A percentile compares a stretch with the other conserved stretches of the same genome.
Conservation (phyloP, 2,329 filamentous ascomycete species). For the Neofusicoccum laricinum region DNA sequence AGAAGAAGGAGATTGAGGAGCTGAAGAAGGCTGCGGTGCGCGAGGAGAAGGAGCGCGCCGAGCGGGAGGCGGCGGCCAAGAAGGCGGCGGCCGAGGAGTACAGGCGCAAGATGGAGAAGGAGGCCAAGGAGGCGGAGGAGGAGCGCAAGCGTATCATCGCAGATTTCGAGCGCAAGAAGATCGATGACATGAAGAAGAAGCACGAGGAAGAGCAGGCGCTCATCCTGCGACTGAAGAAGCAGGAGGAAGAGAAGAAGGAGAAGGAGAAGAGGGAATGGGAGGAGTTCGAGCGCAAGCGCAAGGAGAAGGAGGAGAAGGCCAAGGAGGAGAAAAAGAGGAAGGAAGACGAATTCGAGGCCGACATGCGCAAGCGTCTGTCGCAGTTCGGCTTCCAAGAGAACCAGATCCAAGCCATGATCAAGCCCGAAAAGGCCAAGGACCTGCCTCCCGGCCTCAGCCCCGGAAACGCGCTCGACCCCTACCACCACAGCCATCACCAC, state of each 20-base stretch:
- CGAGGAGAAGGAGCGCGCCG: slow-evolving; percentile 26
- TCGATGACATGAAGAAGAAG: slow-evolving; percentile 34
- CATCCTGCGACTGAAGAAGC: slow-evolving; percentile 37
- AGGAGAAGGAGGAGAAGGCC: slow-evolving; percentile 40
- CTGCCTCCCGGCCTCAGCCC: slow-evolving; percentile 29
- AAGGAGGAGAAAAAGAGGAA: slow-evolving; percentile 39
- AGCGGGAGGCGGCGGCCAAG: slow-evolving; percentile 30
- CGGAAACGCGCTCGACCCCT: slow-evolving; percentile 19
- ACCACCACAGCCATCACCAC: slow-evolving; percentile 12
- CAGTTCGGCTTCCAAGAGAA: slow-evolving; percentile 47
- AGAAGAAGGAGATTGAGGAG: slow-evolving; percentile 27
- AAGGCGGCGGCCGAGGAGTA: slow-evolving; percentile 37
- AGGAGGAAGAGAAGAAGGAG: slow-evolving; percentile 39
- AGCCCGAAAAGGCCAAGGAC: slow-evolving; percentile 44
- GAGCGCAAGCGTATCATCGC: slow-evolving; percentile 25
- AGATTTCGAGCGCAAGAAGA: slow-evolving; percentile 26
- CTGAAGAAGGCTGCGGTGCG: slow-evolving; percentile 30
- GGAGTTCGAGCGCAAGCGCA: slow-evolving; percentile 39
- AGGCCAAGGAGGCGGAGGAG: slow-evolving; percentile 26
- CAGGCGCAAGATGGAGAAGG: slow-evolving; percentile 31
- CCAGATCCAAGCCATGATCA: slow-evolving; percentile 48
- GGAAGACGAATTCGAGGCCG: slow-evolving; percentile 42
- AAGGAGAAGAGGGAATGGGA: slow-evolving; percentile 44
- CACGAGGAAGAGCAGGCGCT: slow-evolving; percentile 36
- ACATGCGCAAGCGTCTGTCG: slow-evolving; percentile 44